Base-by-base conservation (phyloP, 2,329 filamentous ascomycete genomes). In the Akanthomyces uredinophilus region DNA sequence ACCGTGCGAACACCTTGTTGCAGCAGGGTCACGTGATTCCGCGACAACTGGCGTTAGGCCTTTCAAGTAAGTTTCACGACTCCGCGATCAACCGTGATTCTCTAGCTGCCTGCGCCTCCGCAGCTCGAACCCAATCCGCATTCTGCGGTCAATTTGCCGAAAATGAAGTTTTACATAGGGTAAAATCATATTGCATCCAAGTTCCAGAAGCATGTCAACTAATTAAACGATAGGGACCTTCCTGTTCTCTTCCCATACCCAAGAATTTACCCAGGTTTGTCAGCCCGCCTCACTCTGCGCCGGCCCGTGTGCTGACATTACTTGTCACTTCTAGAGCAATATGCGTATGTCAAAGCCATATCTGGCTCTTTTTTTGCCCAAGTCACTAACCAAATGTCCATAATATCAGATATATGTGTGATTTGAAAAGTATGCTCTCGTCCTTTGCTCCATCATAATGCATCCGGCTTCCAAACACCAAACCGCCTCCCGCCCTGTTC, bases 221-320 rank as follows among this genome's bases (percentile, higher is more conserved):
- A 55, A 54, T 50, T 54, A 32, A 61, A 46, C 37, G 54, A n/a
- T 60, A 85, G 83, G 69, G 82, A 85, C 62, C 73, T 85, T 24
- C 81, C 81, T 51, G 77, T 85, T 57, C 77, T 85, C 67, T 85
- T 85, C 66, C 83, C 83, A 22, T 85, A 85, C 61, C 83, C 83
- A 39, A 78, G 79, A 69, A 85, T 85, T 69, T 85, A 85, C 67
- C 82, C 82, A 74, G 81, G 81, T 81, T 71, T 66, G 75, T 69
- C 4, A 20, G 18, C 43, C 20, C 13, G 20, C 35, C 35, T 43
- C 49, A 52, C 51, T 63, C 20, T 11, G 14, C n/a, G 35, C 62
- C 41, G 47, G 22, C 11, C 47, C 6, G 24, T n/a, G 37, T 39
- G 58, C 53, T 64, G n/a, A 51, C 70, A 68, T 62, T 68, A 58